Conservation (phyloP, 2,329 filamentous ascomycete species). For the Fusarium citri region DNA sequence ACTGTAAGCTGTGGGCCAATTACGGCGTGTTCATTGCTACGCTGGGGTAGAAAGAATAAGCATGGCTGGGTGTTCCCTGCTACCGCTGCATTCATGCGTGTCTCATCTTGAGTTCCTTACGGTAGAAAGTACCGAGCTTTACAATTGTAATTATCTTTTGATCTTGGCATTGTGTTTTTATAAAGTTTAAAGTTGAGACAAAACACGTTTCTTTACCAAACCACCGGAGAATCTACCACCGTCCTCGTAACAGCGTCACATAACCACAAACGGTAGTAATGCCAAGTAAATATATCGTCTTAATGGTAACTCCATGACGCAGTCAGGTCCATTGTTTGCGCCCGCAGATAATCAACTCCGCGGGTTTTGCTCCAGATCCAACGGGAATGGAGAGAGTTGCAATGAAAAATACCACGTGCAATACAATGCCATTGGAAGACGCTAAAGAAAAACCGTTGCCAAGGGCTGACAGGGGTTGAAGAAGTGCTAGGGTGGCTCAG, state of each 20-base stretch:
- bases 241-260: not conserved
- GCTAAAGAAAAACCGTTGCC: constrained; percentile 18
- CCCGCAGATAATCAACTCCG: not conserved
- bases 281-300: not conserved
- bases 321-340: not conserved
- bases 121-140: not conserved
- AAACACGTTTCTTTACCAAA: not conserved
- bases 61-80: not conserved
- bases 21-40: not conserved
- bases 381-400: not conserved
- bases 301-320: constrained; percentile 6
- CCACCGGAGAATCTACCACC: not conserved
- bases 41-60: constrained; percentile 1
- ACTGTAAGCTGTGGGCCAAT: constrained; percentile 9
- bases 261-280: not conserved
- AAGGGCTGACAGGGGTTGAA: constrained; percentile 3
- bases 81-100: not conserved
- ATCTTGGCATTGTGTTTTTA: no score
- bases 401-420: not conserved
- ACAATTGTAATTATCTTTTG: not conserved
- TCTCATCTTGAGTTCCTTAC: not conserved
- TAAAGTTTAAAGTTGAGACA: no score
- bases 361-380: not conserved
- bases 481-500: constrained; percentile 2
- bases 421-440: not conserved